A percentile compares a stretch with the other conserved stretches of the same genome.
phyloP scores from a whole-genome alignment of 2,329 filamentous ascomycete genomes.

The Neofusicoccum ribis region DNA sequence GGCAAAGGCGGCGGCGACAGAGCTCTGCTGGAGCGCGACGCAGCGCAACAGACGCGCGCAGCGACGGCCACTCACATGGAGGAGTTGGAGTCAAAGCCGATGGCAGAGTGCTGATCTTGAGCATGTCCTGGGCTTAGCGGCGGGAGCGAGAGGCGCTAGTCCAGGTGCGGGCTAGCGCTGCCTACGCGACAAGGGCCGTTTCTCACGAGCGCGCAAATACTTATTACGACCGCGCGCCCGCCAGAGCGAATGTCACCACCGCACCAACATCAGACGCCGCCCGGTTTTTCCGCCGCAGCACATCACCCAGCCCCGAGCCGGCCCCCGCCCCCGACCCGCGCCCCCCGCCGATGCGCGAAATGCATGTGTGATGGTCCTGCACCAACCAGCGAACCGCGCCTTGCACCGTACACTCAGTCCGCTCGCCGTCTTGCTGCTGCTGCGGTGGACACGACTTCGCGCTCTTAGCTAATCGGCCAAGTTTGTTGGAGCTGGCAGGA shows the following conservation, averaged over 20 bases:
- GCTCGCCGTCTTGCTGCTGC: constrained; percentile 7
- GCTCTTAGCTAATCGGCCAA: constrained; percentile 6
- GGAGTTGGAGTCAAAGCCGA: constrained; percentile 15
- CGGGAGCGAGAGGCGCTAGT: constrained; percentile 3
- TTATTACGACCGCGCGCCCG: constrained; percentile 20
- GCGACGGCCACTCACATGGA: constrained; percentile 13
- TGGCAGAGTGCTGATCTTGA: constrained; percentile 8
- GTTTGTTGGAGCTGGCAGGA: constrained; percentile 16
- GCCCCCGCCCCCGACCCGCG: constrained; percentile 15
- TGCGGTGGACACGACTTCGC: constrained; percentile 17
- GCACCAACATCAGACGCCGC: constrained; percentile 17
- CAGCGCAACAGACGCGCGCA: neutral
- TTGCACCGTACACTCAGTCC: neutral
- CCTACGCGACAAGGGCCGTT: constrained; percentile 9
- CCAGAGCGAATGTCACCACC: constrained; percentile 19
- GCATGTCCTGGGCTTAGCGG: constrained; percentile 3
- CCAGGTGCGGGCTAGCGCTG: neutral
- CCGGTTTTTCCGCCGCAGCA: constrained; percentile 17
- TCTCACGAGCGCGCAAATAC: constrained; percentile 16
- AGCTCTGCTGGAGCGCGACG: neutral
- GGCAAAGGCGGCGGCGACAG: neutral
- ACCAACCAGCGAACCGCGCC: constrained; percentile 1
- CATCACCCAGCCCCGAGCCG: constrained; percentile 10
- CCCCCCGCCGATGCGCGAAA: constrained; percentile 17
- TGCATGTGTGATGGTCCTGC: constrained; percentile 16